phyloP scores from a whole-genome alignment of 1,284 basidiomycete species.

The Phellinidium pouzarii region DNA sequence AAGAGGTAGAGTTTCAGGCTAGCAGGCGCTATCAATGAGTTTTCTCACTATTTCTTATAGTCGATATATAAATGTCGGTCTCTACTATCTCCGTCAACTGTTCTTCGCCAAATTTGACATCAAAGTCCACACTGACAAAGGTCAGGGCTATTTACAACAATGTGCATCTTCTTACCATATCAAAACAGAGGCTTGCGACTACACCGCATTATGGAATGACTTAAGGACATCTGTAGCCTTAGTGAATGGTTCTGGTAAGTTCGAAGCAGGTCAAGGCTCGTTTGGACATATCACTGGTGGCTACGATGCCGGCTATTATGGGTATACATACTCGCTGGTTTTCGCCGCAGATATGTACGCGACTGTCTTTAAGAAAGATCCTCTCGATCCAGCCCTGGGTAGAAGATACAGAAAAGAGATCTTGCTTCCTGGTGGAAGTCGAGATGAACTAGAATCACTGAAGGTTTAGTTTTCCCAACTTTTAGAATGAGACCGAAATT shows the following conservation, averaged over 20 bases:
- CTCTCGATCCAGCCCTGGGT: constrained; percentile 58
- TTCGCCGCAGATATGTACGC: constrained; percentile 78
- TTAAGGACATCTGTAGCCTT: constrained; percentile 62
- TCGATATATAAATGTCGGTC: constrained; percentile 73
- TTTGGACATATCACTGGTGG: constrained; percentile 71
- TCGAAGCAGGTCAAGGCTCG: constrained; percentile 60
- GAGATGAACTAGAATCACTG: constrained; percentile 53
- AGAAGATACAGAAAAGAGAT: constrained; percentile 47
- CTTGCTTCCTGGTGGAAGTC: constrained; percentile 46
- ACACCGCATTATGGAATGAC: constrained; percentile 68
- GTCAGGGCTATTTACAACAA: constrained; percentile 29
- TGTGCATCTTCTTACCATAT: not conserved
- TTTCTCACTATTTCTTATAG: constrained; percentile 30
- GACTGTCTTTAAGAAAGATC: constrained; percentile 72
- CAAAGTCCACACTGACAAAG: constrained; percentile 66
- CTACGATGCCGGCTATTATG: constrained; percentile 79
- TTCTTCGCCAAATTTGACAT: constrained; percentile 81
- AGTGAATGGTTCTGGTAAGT: constrained; percentile 51
- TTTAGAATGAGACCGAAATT: not conserved
- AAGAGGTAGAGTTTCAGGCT: constrained; percentile 47
- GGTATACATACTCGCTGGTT: constrained; percentile 64
- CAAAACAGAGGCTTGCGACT: constrained; percentile 49
- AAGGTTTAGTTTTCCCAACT: constrained; percentile 28
- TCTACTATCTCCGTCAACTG: constrained; percentile 74
- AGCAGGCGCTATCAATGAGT: too few relatives aligned